Base-by-base conservation (phyloP, 306 rosid genomes). In the Begonia fuchsioides region DNA sequence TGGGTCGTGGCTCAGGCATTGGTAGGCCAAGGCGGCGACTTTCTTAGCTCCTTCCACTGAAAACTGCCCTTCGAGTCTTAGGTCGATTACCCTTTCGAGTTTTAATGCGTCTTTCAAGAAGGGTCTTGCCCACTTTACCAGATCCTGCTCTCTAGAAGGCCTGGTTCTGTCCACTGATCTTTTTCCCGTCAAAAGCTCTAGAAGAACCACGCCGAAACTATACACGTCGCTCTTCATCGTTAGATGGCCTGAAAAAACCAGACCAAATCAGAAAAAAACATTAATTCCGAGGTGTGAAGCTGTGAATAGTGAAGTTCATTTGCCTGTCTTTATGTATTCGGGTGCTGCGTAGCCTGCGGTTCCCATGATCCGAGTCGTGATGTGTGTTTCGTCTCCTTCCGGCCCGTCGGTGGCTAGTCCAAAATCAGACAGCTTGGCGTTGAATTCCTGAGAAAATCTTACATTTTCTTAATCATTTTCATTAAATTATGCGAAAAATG, bases 261-360 rank as follows among this genome's bases (percentile, higher is more conserved):
- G 17, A 38, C 47, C 32, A 45, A 32, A 15, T 26, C n/a, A n/a
- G n/a, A 4, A 26, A 26, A 26, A 26, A 41, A 3, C 45, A n/a
- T 10, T 10, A 10, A 41, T 41, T 41, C 45, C 10, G 45, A 41
- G 7, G 8, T 4, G 35, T 41, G 45, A 4, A 41, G 45, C 12
- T 11, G 6, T 41, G 14, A 41, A 41, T 2, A 41, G 45, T 41
- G 12, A 41, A 41, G 45, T n/a, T 41, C 14, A 52, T 26, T 50
- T 76, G 83, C 98, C 98, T 69, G 96, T 55, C 70, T 20, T 82
- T 43, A 85, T 58, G 55, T 90, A 90, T 67, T 85, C 98, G 0
- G 96, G 98, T 46, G 94, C 98, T 12, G 95, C 98, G 50, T 90
- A 90, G 49, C 98, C 98, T 56, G 62, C 74, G 0, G 98, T 90